Base-by-base conservation (phyloP, 192 early-diverging fungal species). In the Podila horticola region DNA sequence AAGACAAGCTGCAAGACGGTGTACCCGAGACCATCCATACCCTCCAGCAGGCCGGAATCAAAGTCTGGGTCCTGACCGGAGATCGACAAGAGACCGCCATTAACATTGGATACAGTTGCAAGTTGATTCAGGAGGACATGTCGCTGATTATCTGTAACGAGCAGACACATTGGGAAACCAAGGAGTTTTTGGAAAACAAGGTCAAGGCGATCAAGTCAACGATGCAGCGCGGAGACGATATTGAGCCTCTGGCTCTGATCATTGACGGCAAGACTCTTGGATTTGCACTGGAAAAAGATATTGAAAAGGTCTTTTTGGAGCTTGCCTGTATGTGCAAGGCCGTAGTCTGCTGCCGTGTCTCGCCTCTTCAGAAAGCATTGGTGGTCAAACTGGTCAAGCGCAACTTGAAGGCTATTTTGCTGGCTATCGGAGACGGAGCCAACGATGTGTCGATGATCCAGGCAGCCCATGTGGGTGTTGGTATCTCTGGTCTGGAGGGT, bases 381-480 rank as follows among this genome's bases (percentile, higher is more conserved):
- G 97, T 99, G 12, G 98, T 99, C 55, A 97, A 98, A 75, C 86
- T 99, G 24, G 98, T 99, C 38, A 98, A 97, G 83, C 95, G 94
- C 26, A 93, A 97, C 51, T 86, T 92, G 41, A 93, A 94, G 60
- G 90, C 95, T 15, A 95, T 99, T 59, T 86, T 97, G 30, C 87
- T 99, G 31, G 97, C 98, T 6, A 99, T 99, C 75, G 98, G 98
- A 58, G 98, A 99, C 83, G 98, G 98, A 45, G 98, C 98, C 51
- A 99, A 99, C 76, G 98, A 99, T 79, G 97, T 99, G 1, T 93
- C 92, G 30, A 99, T 99, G 98, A 99, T 99, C 79, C 98, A 99
- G 82, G 98, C 97, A 11, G 97, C 97, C n/a, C 97, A 99, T 72
- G 97, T 99, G 24, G 98, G 98, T 62, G 91, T 99, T 15, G 98